These are phyloP conservation scores for Castanopsis chinensis DNA, from an alignment of 306 rosid species.

Conservation along the genomic window DNA sequence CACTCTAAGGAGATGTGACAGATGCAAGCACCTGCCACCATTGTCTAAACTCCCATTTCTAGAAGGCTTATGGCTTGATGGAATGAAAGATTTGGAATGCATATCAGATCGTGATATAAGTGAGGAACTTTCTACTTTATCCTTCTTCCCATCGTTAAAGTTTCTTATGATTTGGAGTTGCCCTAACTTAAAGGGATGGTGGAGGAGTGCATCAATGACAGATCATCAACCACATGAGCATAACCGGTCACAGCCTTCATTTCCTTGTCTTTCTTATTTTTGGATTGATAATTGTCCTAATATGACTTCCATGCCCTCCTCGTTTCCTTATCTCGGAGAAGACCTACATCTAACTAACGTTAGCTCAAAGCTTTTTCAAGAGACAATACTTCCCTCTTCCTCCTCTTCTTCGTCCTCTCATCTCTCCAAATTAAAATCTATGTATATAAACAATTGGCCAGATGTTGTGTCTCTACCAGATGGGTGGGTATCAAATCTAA, in stretches of 20 bases:
- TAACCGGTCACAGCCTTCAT: not conserved
- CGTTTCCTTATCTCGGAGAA: not conserved
- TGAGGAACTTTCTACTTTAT: not conserved
- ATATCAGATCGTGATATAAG: not conserved
- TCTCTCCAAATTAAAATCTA: too few relatives aligned
- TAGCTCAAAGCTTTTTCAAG: not conserved
- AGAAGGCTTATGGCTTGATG: too few relatives aligned
- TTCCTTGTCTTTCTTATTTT: slow-evolving; percentile 3
- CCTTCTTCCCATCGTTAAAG: not conserved
- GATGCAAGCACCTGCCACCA: not conserved
- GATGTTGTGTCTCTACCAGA: too few relatives aligned
- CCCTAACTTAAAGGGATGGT: slow-evolving; percentile 21
- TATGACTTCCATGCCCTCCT: slow-evolving; percentile 19
- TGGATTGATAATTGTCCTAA: slow-evolving; percentile 1
- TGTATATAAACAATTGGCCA: fast-evolving
- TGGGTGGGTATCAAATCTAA: too few relatives aligned
- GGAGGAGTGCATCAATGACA: not conserved
- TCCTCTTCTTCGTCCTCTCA: too few relatives aligned
- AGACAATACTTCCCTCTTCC: too few relatives aligned
- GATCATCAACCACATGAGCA: not conserved
- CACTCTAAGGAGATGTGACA: not conserved
- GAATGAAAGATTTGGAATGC: not conserved
- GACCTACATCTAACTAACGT: not conserved
- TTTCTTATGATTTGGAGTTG: not conserved
- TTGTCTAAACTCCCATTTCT: not conserved